Evolutionary conservation across 2,329 filamentous ascomycete species (phyloP), one percentile per base, ranked within the genome.

Genomic region (Colletotrichum noveboracense): DNA sequence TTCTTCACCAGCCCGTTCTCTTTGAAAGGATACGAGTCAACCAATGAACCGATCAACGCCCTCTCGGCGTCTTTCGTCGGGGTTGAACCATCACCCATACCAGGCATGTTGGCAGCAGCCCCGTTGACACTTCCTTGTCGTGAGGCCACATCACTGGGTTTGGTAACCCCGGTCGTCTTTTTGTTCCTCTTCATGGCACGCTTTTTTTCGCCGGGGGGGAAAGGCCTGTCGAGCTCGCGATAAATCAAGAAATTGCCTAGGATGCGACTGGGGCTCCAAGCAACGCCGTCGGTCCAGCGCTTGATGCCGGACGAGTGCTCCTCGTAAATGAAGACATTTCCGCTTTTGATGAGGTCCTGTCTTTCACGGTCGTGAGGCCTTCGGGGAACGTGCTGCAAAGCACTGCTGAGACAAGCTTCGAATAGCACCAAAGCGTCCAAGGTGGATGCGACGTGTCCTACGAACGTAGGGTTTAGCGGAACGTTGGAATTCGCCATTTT

Each of bases 11-110:
- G 86, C 0, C 96, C 96, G 2, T 92, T 91, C 16, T 92, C 88
- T 81, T 97, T 97, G 89, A 98, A 98, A 36, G 93, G 92, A 80
- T 98, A 98, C 1, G 94, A 96, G 84, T 98, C 96, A n/a, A 96
- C 91, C 14, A 98, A 88, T 1, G 95, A 97, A 85, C 87, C 52
- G 24, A 76, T 71, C 21, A 76, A 48, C n/a, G 71, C 77, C 4
- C 78, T 74, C 18, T 75, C 62, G n/a, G 65, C 77, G 10, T 79
- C 74, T 4, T 76, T 48, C 24, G 66, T 75, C 7, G 71, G 72
- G 43, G 72, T 36, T 13, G 61, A 76, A 38, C 74, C 56, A 16
- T 76, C 74, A 1, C 72, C 73, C 58, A 76, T 71, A n/a, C 48
- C 70, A 30, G 60, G 56, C 64, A 75, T 52, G 26, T 34, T 66